These are phyloP conservation scores for Pichia paraexigua DNA, from an alignment of 805 yeast species.

Conservation along the genomic window DNA sequence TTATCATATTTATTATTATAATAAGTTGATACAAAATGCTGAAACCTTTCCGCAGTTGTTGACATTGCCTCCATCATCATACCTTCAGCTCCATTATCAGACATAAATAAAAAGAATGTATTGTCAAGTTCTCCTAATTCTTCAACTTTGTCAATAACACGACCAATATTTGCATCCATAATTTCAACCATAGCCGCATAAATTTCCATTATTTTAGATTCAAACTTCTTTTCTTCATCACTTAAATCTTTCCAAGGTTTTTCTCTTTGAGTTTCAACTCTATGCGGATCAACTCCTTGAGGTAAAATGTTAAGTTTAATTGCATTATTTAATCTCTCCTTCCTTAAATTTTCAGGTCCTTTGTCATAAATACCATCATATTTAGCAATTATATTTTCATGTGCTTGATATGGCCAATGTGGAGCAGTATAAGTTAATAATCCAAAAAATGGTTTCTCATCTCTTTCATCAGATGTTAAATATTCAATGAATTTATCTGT, in stretches of 20 bases:
- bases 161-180: constrained; percentile 45
- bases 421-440: constrained; percentile 54
- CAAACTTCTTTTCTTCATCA: constrained; percentile 29
- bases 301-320: constrained; percentile 39
- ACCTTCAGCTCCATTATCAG: constrained; percentile 63
- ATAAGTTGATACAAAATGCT: constrained; percentile 24
- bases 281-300: constrained; percentile 37
- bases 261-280: constrained; percentile 33
- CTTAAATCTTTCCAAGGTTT: constrained; percentile 38
- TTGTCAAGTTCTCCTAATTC: constrained; percentile 39
- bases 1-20: constrained; percentile 39
- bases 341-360: constrained; percentile 41
- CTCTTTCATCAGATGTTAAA: constrained; percentile 29
- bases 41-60: constrained; percentile 24
- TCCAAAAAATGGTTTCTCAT: constrained; percentile 47
- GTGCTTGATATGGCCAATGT: constrained; percentile 63
- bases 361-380: constrained; percentile 40
- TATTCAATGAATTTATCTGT: constrained; percentile 31
- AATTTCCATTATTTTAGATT: constrained; percentile 42
- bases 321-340: constrained; percentile 33
- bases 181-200: constrained; percentile 62
- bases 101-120: constrained; percentile 50
- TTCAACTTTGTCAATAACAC: constrained; percentile 36
- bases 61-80: constrained; percentile 52
- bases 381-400: constrained; percentile 37